Evolutionary conservation across 2,329 filamentous ascomycete species (phyloP), one percentile per base, ranked within the genome.

Genomic region (Epichloe elymi): DNA sequence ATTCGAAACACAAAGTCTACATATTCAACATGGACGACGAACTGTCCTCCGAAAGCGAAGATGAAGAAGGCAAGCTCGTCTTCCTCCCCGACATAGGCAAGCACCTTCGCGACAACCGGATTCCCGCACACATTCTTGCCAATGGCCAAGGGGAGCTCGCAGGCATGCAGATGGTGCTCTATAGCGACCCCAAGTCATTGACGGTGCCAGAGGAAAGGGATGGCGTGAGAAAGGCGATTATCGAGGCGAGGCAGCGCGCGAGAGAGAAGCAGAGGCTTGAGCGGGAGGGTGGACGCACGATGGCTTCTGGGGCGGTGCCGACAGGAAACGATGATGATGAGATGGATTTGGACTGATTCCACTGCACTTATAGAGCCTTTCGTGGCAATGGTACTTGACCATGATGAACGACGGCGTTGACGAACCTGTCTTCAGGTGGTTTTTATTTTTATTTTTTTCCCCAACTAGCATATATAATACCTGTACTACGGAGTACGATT

Each of bases 1-100:
- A 95, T 67, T 84, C 86, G 35, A 86, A 86, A 60, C 76, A 95
- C 70, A 87, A 85, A 62, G 81, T 96, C 54, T 96, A 93, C 74
- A 89, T 98, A 59, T 84, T 90, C 72, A 83, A 94, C 67, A 74
- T 98, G 10, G 89, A 95, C 63, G 85, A 85, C 59, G 91, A 97
- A 68, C 78, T 97, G 35, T 83, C 84, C 14, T 71, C 70, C 7
- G 69, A 67, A 54, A 67, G 58, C 57, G 64, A 66, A 12, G 55
- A 54, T 51, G 74, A 76, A 54, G 73, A 78, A 20, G 76, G 78
- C 57, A 76, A 73, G 57, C 76, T 94, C 45, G 75, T 90, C 62
- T 89, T 96, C 70, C 76, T 95, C 0, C 83, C 88, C 0, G 87
- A 94, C 63, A 86, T 97, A 50, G 85, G 91, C 63, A 88, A 86